phyloP scores from a whole-genome alignment of 148 eudicot genomes.

The Gaultheria prostrata region DNA sequence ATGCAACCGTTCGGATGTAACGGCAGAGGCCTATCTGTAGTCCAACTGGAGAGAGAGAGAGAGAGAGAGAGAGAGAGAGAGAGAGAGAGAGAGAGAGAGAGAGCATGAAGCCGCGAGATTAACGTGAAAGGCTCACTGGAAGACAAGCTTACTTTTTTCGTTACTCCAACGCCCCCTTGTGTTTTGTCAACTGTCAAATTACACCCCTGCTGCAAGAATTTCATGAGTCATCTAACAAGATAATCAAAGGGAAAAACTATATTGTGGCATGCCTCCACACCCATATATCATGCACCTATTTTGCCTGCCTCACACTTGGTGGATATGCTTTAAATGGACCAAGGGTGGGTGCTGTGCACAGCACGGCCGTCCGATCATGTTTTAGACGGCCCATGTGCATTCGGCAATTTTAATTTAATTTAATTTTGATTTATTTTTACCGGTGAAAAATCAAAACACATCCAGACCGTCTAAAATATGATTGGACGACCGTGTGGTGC shows the following conservation, averaged over 20 bases:
- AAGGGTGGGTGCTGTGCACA: too few species aligned
- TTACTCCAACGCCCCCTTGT: background rate
- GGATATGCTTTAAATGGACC: background rate
- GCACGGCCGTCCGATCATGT: too few species aligned
- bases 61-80: background rate
- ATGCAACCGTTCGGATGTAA: too few species aligned
- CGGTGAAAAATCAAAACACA: too few species aligned
- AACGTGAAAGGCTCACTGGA: slow-evolving; percentile 28
- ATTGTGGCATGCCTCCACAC: background rate
- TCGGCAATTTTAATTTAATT: too few species aligned
- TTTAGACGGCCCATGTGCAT: too few species aligned
- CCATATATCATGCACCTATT: background rate
- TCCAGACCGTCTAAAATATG: too few species aligned
- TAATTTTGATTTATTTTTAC: too few species aligned
- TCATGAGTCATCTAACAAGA: slow-evolving; percentile 18
- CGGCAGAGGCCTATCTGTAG: too few species aligned
- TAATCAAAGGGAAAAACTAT: background rate
- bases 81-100: slow-evolving; percentile 8
- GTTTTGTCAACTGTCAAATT: slow-evolving; percentile 22
- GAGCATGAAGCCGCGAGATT: slow-evolving; percentile 23
- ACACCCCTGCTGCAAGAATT: slow-evolving; percentile 22
- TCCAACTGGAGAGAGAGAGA: too few species aligned
- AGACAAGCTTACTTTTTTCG: slow-evolving; percentile 6
- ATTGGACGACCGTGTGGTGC: too few species aligned
- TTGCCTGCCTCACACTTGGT: background rate